Percentiles rank a stretch among this genome's conserved stretches.
These are phyloP conservation scores for Beauveria medogensis DNA, from an alignment of 2,329 filamentous ascomycete genomes.

Conservation along the genomic window DNA sequence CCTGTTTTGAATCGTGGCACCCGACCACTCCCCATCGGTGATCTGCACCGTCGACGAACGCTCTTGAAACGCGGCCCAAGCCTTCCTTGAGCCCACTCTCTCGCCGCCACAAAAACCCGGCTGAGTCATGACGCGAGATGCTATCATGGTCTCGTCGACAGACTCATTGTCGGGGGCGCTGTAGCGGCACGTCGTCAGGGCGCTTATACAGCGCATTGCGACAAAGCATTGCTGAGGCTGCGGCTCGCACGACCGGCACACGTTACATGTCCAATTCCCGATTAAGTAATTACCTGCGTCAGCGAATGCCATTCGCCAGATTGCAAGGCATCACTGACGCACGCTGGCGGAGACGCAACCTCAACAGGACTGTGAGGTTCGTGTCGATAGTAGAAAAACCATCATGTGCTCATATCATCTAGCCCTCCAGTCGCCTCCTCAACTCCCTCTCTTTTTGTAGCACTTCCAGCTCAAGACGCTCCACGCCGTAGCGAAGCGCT, in stretches of 20 bases:
- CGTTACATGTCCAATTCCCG: neutral
- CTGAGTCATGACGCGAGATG: neutral
- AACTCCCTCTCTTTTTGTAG: constrained; percentile 61
- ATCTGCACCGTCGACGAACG: neutral
- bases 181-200: neutral
- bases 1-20: neutral
- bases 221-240: neutral
- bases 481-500: constrained; percentile 76
- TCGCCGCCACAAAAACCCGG: neutral
- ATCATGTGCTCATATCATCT: neutral
- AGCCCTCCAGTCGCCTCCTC: constrained; percentile 39
- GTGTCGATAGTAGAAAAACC: neutral
- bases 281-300: no score
- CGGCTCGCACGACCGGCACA: neutral
- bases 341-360: no score
- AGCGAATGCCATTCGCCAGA: no score
- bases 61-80: neutral
- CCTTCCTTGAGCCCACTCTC: neutral
- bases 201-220: neutral
- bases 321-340: no score
- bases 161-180: neutral
- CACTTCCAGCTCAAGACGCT: constrained; percentile 79
- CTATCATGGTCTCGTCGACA: neutral
- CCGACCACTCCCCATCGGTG: neutral
- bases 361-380: neutral